phyloP scores from a whole-genome alignment of 768 basidiomycete species.

The Tremella yokohamensis region DNA sequence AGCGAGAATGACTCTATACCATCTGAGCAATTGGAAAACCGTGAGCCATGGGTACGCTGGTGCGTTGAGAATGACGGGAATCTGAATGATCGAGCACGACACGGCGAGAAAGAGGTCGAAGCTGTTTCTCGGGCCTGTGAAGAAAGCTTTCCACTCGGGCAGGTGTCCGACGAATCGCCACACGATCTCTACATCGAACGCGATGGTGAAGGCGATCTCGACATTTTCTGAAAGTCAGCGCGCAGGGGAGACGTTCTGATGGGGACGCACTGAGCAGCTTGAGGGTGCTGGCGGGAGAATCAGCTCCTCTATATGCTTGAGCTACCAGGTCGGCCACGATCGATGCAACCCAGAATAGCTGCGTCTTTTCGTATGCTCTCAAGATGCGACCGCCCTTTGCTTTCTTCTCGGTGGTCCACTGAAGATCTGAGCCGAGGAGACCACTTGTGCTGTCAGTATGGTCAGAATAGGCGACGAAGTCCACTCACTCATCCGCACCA shows the following conservation, averaged over 20 bases:
- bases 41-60: constrained; percentile 81
- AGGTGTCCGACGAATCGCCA: constrained; percentile 67
- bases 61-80: constrained; percentile 68
- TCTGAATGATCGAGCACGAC: constrained; percentile 72
- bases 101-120: constrained; percentile 74
- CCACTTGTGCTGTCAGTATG: constrained; percentile 12
- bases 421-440: constrained; percentile 28
- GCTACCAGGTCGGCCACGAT: constrained; percentile 35
- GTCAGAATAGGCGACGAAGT: too few relatives aligned
- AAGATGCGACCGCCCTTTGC: constrained; percentile 14
- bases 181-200: constrained; percentile 84
- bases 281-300: constrained; percentile 19
- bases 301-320: constrained; percentile 33
- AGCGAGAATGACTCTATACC: constrained; percentile 86
- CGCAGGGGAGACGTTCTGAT: constrained; percentile 52
- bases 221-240: constrained; percentile 57
- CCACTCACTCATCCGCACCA: constrained; percentile 60
- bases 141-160: constrained; percentile 80
- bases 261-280: constrained; percentile 32
- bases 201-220: constrained; percentile 72
- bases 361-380: constrained; percentile 35
- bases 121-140: constrained; percentile 61
- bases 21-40: constrained; percentile 75
- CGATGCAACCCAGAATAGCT: constrained; percentile 41
- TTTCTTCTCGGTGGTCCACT: constrained; percentile 31